Conservation (phyloP, 768 basidiomycete species). For the Lactifluus pinguis region DNA sequence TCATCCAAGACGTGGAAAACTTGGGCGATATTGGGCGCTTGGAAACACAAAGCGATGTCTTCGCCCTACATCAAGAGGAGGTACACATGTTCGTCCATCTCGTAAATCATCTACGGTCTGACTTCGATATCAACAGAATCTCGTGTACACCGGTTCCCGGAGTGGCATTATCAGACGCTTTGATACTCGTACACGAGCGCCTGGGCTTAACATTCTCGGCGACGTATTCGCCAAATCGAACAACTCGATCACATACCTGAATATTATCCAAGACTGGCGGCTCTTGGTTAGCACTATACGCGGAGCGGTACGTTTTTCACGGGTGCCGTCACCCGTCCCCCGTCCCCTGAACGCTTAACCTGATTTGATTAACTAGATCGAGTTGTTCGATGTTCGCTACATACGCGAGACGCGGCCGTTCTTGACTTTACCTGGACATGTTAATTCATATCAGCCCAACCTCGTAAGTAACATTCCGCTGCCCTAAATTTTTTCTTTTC, state of each 20-base stretch:
- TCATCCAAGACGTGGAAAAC: conserved; percentile 42
- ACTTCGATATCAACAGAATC: conserved; percentile 6
- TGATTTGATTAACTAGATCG: conserved; percentile 35
- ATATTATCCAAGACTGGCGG: conserved; percentile 39
- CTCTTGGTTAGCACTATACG: conserved; percentile 51
- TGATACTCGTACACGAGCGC: conserved; percentile 31
- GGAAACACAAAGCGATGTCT: conserved; percentile 52
- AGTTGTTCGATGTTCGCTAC: conserved; percentile 56
- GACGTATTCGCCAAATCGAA: conserved; percentile 27
- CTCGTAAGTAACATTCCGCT: conserved; percentile 34
- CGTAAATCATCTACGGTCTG: neutral
- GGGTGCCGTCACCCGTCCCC: neutral
- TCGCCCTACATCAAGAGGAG: conserved; percentile 45
- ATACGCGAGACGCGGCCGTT: conserved; percentile 35
- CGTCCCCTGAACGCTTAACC: neutral
- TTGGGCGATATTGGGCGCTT: conserved; percentile 31
- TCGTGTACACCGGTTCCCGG: conserved; percentile 30
- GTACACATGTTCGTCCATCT: conserved; percentile 26
- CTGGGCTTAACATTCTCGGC: conserved; percentile 34
- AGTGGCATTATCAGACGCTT: conserved; percentile 51
- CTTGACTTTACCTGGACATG: conserved; percentile 43
- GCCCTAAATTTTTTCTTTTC: neutral
- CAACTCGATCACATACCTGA: conserved; percentile 48
- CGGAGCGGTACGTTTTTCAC: conserved; percentile 39
- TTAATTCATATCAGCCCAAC: conserved; percentile 43